Base-by-base conservation (phyloP, 306 rosid genomes). In the Luffa aegyptiaca region DNA sequence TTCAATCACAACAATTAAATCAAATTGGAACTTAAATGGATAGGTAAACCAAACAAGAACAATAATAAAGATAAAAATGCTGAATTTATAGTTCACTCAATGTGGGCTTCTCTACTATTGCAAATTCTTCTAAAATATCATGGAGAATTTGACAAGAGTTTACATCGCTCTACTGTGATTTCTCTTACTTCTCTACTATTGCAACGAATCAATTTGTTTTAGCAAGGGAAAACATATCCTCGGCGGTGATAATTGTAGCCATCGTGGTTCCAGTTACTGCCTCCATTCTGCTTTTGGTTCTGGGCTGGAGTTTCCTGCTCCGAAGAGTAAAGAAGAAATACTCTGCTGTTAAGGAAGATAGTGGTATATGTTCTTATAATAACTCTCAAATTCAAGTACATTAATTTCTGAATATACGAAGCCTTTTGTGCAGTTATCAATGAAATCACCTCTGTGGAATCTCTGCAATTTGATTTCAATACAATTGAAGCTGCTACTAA, bases 401-500 rank as follows among this genome's bases (percentile, higher is more conserved):
- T n/a, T 57, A 35, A 57, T 57, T 57, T 57, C 35, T 56, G 20
- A 56, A 56, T 26, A 26, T 26, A 26, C 16, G 41, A 18, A 69
- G 5, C 16, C 4, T 36, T 59, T 2, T 21, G 31, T 39, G 59
- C 44, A 18, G 72, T 45, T 68, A 52, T 36, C 17, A 57, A 81
- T 61, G 55, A 31, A 18, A 63, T n/a, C 44, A 53, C 68, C 21
- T 83, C 82, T 51, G 70, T 76, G 10, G 91, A 86, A 39, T 83
- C 83, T 20, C 62, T 87, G 65, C 88, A 87, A 72, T 83, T 82
- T 80, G 84, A 81, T 63, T 78, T 89, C 63, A 69, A 58, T 11
- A 82, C 79, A 13, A 78, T 87, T 63, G 85, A 86, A 81, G 77
- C 79, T 80, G 89, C 89, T 16, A 89, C 88, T 0, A 81, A 84